phyloP scores from a whole-genome alignment of 139 green algal species.

The Trebouxia sp. region DNA sequence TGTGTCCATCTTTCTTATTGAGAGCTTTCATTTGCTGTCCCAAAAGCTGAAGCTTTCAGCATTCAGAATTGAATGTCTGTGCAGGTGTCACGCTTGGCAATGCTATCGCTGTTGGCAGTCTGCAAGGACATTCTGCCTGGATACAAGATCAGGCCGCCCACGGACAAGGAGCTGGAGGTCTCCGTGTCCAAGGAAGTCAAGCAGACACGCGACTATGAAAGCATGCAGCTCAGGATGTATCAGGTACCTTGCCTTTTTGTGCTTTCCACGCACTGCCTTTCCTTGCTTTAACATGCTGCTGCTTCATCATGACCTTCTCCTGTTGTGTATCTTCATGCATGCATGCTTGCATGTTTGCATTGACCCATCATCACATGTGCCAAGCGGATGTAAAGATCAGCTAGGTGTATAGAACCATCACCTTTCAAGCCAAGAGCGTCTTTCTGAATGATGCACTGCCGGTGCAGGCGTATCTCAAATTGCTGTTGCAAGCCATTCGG shows the following conservation, averaged over 20 bases:
- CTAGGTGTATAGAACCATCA: no score
- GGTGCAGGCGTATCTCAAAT: constrained; percentile 66
- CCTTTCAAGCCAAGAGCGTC: background rate
- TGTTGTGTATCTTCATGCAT: no score
- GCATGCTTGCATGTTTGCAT: no score
- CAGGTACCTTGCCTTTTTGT: no score
- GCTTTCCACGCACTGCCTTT: no score
- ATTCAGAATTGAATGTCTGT: background rate
- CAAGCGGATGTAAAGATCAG: no score
- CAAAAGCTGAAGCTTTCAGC: background rate
- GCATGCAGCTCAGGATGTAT: constrained; percentile 77
- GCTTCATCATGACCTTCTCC: no score
- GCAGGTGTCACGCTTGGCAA: constrained; percentile 70
- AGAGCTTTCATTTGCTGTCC: background rate
- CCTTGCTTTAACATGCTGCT: no score
- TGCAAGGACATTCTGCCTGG: constrained; percentile 84
- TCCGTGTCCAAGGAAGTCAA: constrained; percentile 86
- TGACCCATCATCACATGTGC: no score
- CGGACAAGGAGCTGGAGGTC: constrained; percentile 68
- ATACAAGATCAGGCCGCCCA: constrained; percentile 81
- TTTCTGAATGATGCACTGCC: background rate
- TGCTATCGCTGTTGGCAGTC: constrained; percentile 82
- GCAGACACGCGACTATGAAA: constrained; percentile 77
- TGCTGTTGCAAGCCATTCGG: constrained; percentile 55
- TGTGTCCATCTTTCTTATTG: background rate